phyloP scores from a whole-genome alignment of 73 alveolate genomes.

The Paramecium caudatum region DNA sequence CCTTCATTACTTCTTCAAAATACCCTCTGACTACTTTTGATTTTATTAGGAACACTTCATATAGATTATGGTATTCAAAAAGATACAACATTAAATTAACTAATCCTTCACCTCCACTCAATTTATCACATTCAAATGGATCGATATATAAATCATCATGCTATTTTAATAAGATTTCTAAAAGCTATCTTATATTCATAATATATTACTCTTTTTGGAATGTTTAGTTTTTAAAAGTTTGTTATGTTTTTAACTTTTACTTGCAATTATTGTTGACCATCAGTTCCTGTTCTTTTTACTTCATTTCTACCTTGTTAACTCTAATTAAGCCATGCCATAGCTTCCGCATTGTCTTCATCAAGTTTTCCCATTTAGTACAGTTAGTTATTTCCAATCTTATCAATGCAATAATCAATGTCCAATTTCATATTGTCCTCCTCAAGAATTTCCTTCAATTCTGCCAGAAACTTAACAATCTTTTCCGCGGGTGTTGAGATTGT shows the following conservation, averaged over 20 bases:
- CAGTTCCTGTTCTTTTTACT: neutral
- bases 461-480: slow-evolving; percentile 52
- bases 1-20: slow-evolving; percentile 56
- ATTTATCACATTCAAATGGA: slow-evolving; percentile 73
- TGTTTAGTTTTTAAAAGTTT: neutral
- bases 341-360: slow-evolving; percentile 40
- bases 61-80: slow-evolving; percentile 51
- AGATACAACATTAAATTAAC: slow-evolving; percentile 40
- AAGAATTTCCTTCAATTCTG: slow-evolving; percentile 72
- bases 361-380: slow-evolving; percentile 64
- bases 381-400: slow-evolving; percentile 59
- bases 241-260: slow-evolving; percentile 28
- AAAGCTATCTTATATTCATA: neutral
- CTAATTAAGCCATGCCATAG: slow-evolving; percentile 35
- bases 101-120: slow-evolving; percentile 43
- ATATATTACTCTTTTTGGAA: slow-evolving; percentile 11
- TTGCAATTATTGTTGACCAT: neutral
- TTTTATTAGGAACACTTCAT: slow-evolving; percentile 65
- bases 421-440: slow-evolving; percentile 54
- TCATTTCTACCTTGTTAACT: neutral
- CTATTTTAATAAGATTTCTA: slow-evolving; percentile 13
- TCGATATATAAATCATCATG: slow-evolving; percentile 70
- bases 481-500: slow-evolving; percentile 75
- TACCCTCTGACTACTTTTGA: slow-evolving; percentile 35
- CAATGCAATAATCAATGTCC: slow-evolving; percentile 72